Conservation (phyloP, 2,329 filamentous ascomycete species). For the Xylariaceae sp. region DNA sequence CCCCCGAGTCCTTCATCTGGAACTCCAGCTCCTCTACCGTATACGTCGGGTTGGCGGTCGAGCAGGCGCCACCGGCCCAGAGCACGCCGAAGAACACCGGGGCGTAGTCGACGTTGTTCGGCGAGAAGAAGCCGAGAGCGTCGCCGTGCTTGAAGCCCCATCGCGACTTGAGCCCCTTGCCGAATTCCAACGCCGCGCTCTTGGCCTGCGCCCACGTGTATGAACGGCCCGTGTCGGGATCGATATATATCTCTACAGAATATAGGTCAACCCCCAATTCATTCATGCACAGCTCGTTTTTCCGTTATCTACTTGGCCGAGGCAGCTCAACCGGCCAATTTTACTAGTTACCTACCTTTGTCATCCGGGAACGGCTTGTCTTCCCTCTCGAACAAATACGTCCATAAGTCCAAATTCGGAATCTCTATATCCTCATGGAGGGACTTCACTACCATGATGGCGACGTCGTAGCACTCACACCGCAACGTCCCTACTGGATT, state of each 20-base stretch:
- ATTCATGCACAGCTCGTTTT: no score
- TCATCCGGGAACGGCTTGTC: constrained; percentile 68
- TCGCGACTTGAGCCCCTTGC: constrained; percentile 71
- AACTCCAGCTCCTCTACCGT: constrained; percentile 81
- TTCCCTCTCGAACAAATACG: constrained; percentile 72
- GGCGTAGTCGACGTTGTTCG: constrained; percentile 84
- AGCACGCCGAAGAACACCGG: constrained; percentile 75
- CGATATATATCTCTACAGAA: constrained; percentile 55
- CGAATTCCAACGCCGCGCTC: constrained; percentile 71
- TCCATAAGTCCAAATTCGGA: constrained; percentile 77
- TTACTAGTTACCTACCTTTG: constrained; percentile 59
- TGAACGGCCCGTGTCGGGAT: constrained; percentile 66
- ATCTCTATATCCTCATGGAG: constrained; percentile 67
- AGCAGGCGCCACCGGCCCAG: constrained; percentile 81
- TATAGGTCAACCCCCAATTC: no score
- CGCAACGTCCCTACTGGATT: not conserved
- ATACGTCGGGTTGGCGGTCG: constrained; percentile 88
- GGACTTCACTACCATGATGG: constrained; percentile 71
- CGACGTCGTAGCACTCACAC: not conserved
- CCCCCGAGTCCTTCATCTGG: constrained; percentile 78
- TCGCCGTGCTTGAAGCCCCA: constrained; percentile 85
- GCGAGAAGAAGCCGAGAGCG: constrained; percentile 79
- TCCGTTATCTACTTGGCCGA: no score
- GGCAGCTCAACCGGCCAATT: no score
- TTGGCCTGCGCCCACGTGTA: constrained; percentile 75